Base-by-base conservation (phyloP, 768 basidiomycete genomes). In the Lanmaoa rubissima region DNA sequence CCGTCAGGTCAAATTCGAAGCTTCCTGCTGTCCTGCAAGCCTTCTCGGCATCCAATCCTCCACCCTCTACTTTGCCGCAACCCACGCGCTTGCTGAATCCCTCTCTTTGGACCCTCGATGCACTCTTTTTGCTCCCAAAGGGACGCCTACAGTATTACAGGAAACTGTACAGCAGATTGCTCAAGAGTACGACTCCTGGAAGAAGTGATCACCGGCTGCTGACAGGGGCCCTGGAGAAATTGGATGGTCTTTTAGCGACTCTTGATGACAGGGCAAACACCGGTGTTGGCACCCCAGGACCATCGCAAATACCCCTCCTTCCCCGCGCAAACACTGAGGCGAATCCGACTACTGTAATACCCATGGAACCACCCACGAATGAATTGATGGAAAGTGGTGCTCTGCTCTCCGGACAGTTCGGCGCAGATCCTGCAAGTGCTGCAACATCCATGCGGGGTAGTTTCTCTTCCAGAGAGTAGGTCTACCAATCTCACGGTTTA, bases 91-190 rank as follows among this genome's bases (percentile, higher is more conserved):
- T 76, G 34, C 51, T 69, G 5, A 74, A 79, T 54, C 66, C 75
- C 14, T 73, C 79, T 7, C 48, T 74, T 42, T 97, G 95, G 92
- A 90, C 92, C 0, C 76, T 98, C 14, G 96, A 98, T 67, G 75
- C 83, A 9, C 78, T 98, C 21, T 99, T 99, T 76, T 74, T 89
- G 13, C 80, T 98, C 10, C 97, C 97, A 0, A 88, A 86, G 66
- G 77, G 78, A 14, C 84, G 97, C 42, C 75, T 99, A 54, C 86
- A 85, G 64, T 98, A 99, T 73, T 98, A 98, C 77, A 86, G 85
- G 67, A 95, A 90, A 69, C 78, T 98, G 1, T 98, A 98, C 69
- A 80, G 82, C 49, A 84, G 89, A 48, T 75, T 98, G 44, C 75
- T 98, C 47, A 92, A 90, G 73, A 91, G 88, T 65, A 94, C 94